Evolutionary conservation across 768 basidiomycete genomes (phyloP).

Genomic region (Mycena epipterygia): DNA sequence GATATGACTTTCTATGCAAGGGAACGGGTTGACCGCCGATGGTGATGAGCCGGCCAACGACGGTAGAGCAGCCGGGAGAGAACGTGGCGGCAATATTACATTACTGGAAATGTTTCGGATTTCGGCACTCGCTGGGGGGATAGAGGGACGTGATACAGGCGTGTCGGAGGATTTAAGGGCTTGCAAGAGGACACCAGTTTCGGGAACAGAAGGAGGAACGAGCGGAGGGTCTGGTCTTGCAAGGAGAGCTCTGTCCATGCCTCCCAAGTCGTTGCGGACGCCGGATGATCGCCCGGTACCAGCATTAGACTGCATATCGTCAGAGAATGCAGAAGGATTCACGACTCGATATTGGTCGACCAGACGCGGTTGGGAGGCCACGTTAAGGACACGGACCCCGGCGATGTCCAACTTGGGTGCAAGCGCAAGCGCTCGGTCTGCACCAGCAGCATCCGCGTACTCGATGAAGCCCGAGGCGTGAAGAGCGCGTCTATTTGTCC

Average conservation of each 20-base stretch:
- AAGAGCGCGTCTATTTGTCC: slow-evolving; percentile 24
- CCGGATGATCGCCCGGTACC: slow-evolving; percentile 8
- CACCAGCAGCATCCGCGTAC: slow-evolving; percentile 35
- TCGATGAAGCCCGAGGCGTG: slow-evolving; percentile 37
- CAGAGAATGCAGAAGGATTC: slow-evolving; percentile 34
- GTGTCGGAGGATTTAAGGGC: slow-evolving; percentile 22
- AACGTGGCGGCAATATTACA: neutral
- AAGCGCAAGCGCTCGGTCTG: slow-evolving; percentile 44
- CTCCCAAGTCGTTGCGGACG: slow-evolving; percentile 8
- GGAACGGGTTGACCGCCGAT: slow-evolving; percentile 27
- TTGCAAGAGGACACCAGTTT: slow-evolving; percentile 28
- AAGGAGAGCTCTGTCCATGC: neutral
- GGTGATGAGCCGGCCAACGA: slow-evolving; percentile 13
- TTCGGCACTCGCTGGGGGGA: neutral
- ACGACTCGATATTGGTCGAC: slow-evolving; percentile 35
- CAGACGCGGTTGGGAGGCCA: slow-evolving; percentile 36
- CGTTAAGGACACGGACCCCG: slow-evolving; percentile 38
- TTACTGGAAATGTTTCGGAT: neutral
- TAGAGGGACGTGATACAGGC: slow-evolving; percentile 23
- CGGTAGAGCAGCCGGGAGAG: slow-evolving; percentile 9
- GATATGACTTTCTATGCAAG: slow-evolving; percentile 45
- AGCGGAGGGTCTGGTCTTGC: neutral
- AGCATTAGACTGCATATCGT: slow-evolving; percentile 13
- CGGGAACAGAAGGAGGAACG: neutral
- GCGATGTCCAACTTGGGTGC: slow-evolving; percentile 36